Evolutionary conservation across 2,329 filamentous ascomycete genomes (phyloP), one percentile per base, ranked within the genome.

Genomic region (Cadophora sp.): DNA sequence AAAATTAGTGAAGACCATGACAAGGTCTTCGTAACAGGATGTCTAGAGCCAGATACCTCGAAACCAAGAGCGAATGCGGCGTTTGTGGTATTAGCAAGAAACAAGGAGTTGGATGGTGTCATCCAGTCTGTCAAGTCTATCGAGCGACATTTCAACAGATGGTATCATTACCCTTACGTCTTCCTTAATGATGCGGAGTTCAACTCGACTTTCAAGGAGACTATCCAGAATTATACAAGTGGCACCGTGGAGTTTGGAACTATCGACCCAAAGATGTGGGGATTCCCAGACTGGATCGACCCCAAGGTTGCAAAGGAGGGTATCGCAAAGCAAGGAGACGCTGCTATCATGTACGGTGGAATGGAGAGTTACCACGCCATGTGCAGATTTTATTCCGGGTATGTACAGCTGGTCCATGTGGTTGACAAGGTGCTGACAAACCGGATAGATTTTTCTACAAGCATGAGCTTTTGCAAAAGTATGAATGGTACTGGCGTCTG

Each of bases 371-470:
- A 99, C 79, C 96, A 99, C 77, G 91, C 97, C 81, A 99, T 99
- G 96, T 99, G 96, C 80, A 89, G 96, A 75, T 99, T 99, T 84
- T 99, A 99, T 83, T 99, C 96, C 71, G 96, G 95, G 91, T 96
- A 84, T 76, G 89, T 81, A 59, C 27, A 27, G 7, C 31, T 29
- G 14, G 6, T 60, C 31, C 9, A 26, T 6, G 55, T 43, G 22
- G 24, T n/a, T n/a, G 12, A 34, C 34, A 65, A 24, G 58, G 29
- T 63, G 56, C 70, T 76, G 67, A 75, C 73, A 59, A 43, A 58
- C 51, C 24, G 22, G 29, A 48, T 67, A 90, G 93, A 53, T 96
- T 97, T 82, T 99, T 99, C 83, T 99, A 96, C 85, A 97, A 97
- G 80, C 96, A 99, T 79, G 92, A 94, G 72, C 87, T 98, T 40